phyloP scores from a whole-genome alignment of 805 yeast species.

The Saccharomyces kudriavzevii region DNA sequence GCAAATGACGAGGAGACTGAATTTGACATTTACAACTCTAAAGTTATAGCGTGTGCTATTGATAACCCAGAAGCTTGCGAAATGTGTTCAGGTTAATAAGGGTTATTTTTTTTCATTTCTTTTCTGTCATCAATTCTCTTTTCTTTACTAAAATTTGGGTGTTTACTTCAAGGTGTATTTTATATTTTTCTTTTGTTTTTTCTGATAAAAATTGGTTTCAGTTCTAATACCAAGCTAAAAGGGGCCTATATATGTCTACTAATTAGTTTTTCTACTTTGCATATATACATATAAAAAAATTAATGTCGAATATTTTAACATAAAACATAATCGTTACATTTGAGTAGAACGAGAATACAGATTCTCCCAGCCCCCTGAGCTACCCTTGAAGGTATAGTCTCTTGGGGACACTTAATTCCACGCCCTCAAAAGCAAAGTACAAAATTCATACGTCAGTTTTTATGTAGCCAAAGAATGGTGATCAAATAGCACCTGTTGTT shows the following conservation, averaged over 20 bases:
- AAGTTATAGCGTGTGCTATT: slow-evolving; percentile 90
- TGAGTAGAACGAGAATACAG: background rate
- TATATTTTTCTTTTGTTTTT: background rate
- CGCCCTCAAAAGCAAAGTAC: background rate
- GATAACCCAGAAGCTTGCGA: slow-evolving; percentile 91
- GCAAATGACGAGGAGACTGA: slow-evolving; percentile 37
- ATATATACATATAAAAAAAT: background rate
- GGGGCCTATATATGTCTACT: background rate
- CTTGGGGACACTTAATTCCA: background rate
- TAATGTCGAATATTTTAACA: background rate
- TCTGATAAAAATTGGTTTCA: background rate
- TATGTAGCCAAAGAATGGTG: slow-evolving; percentile 25
- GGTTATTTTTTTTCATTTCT: background rate
- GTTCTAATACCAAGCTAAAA: background rate
- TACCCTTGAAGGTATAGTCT: background rate
- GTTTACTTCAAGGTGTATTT: background rate
- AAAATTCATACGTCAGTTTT: background rate
- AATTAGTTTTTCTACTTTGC: background rate
- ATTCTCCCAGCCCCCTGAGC: background rate
- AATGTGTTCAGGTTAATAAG: slow-evolving; percentile 83
- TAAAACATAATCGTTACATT: too few relatives aligned
- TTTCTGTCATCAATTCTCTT: background rate
- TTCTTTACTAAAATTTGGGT: background rate
- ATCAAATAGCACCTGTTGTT: slow-evolving; percentile 17
- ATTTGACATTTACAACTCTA: slow-evolving; percentile 75